Evolutionary conservation across 192 early-diverging fungal species (phyloP).

Genomic region (Dissophora globulifera): DNA sequence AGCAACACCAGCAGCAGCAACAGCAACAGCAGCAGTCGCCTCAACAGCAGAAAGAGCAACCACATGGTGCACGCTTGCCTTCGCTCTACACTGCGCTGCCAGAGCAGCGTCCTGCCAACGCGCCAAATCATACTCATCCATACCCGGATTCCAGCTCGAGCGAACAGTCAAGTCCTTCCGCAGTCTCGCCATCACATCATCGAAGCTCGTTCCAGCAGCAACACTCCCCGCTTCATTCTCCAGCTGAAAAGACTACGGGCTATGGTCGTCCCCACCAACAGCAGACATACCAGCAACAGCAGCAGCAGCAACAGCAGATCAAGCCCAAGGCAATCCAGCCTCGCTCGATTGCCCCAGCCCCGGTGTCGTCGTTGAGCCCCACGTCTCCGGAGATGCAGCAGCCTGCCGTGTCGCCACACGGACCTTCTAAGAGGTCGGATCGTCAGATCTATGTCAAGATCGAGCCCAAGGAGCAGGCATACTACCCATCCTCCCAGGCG

Average conservation of each 20-base stretch:
- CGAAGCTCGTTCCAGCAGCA: slow-evolving; percentile 6
- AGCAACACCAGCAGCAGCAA: slow-evolving; percentile 23
- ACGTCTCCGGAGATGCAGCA: slow-evolving; percentile 24
- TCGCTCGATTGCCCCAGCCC: slow-evolving; percentile 49
- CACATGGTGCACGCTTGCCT: slow-evolving; percentile 28
- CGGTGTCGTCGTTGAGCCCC: background rate
- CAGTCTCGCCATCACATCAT: slow-evolving; percentile 7
- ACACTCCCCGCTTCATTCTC: slow-evolving; percentile 30
- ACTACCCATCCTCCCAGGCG: background rate
- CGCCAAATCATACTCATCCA: slow-evolving; percentile 10
- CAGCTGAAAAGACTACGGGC: slow-evolving; percentile 14
- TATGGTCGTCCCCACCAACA: slow-evolving; percentile 12
- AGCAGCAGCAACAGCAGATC: slow-evolving; percentile 1
- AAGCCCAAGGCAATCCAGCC: slow-evolving; percentile 47
- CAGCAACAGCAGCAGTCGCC: slow-evolving; percentile 10
- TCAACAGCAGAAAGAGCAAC: too few relatives aligned
- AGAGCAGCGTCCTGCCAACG: slow-evolving; percentile 22
- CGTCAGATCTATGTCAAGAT: slow-evolving; percentile 40
- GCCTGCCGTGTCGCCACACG: slow-evolving; percentile 6
- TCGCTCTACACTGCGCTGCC: slow-evolving; percentile 40
- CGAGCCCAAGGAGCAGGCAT: slow-evolving; percentile 36
- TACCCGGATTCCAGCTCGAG: slow-evolving; percentile 19
- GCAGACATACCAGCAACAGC: background rate
- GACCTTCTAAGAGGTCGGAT: slow-evolving; percentile 16
- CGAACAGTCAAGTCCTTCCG: slow-evolving; percentile 20